phyloP scores from a whole-genome alignment of 2,329 filamentous ascomycete species.

The Claviceps fusiformis region DNA sequence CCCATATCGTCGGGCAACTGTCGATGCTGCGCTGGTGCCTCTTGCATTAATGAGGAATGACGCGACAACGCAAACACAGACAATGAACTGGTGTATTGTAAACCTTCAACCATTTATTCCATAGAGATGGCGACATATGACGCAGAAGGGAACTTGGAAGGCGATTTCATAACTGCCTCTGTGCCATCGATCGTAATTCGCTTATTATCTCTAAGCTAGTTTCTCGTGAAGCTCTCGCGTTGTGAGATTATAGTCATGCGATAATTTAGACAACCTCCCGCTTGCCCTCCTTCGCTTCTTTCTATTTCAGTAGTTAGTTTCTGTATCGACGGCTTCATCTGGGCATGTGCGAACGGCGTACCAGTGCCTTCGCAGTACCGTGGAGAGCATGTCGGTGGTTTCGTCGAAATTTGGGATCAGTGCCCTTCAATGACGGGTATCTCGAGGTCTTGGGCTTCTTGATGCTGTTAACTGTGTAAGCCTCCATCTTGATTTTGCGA shows the following conservation, averaged over 20 bases:
- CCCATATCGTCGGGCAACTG: background rate
- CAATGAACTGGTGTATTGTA: background rate
- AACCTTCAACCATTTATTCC: background rate
- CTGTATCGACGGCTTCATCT: background rate
- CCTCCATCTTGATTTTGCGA: background rate
- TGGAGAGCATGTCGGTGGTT: slow-evolving; percentile 99
- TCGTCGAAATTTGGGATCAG: slow-evolving; percentile 98
- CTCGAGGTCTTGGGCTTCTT: slow-evolving; percentile 99
- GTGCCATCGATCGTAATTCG: background rate
- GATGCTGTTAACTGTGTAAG: slow-evolving; percentile 52
- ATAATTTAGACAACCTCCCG: slow-evolving; percentile 59
- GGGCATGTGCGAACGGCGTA: slow-evolving; percentile 36
- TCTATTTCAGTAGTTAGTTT: slow-evolving; percentile 44
- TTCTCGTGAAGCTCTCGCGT: background rate
- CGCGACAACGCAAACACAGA: background rate
- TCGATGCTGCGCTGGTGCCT: background rate
- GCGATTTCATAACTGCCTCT: background rate
- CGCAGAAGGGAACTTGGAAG: background rate
- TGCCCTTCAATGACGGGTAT: slow-evolving; percentile 97
- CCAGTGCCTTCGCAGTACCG: slow-evolving; percentile 95
- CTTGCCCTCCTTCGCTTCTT: slow-evolving; percentile 96
- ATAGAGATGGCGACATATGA: background rate
- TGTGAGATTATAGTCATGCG: background rate
- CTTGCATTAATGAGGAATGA: background rate
- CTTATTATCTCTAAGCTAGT: background rate